A percentile compares a stretch with the other conserved stretches of the same genome.
Evolutionary conservation across 148 eudicot genomes (phyloP).

Genomic region (Oxyria digyna): DNA sequence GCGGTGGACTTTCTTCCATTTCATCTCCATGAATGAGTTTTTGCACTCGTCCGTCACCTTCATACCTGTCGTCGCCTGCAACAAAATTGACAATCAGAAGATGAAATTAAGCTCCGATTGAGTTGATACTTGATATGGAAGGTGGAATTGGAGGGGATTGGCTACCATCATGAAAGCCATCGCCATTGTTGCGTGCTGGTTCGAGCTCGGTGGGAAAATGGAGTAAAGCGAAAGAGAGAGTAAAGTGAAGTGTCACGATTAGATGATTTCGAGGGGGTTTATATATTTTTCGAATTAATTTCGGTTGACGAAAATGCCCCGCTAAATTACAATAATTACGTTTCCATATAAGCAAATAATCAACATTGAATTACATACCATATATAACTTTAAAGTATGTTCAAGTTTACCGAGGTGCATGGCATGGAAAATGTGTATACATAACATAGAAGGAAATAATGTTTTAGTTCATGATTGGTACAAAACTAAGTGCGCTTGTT

Average conservation of each 20-base stretch:
- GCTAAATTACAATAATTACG: background rate
- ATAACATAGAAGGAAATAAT: background rate
- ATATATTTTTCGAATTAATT: background rate
- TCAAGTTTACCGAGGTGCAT: no score
- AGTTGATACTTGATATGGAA: background rate
- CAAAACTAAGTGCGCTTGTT: background rate
- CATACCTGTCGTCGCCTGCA: conserved; percentile 56
- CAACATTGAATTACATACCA: background rate
- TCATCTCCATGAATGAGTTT: conserved; percentile 69
- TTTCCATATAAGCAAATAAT: background rate
- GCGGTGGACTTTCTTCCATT: conserved; percentile 54
- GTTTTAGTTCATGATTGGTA: background rate
- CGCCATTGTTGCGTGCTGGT: conserved; percentile 30
- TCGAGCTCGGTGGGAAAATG: background rate
- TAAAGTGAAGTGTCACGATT: background rate
- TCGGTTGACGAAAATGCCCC: background rate
- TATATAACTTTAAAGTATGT: background rate
- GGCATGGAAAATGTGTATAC: background rate
- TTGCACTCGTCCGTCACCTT: conserved; percentile 63
- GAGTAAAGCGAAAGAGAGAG: background rate
- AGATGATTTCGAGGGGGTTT: background rate
- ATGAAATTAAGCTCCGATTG: background rate
- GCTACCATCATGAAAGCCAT: conserved; percentile 68
- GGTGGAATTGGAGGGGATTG: background rate
- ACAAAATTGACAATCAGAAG: background rate